Conservation (phyloP, 768 basidiomycete species). For the Leccinum uliginosum region DNA sequence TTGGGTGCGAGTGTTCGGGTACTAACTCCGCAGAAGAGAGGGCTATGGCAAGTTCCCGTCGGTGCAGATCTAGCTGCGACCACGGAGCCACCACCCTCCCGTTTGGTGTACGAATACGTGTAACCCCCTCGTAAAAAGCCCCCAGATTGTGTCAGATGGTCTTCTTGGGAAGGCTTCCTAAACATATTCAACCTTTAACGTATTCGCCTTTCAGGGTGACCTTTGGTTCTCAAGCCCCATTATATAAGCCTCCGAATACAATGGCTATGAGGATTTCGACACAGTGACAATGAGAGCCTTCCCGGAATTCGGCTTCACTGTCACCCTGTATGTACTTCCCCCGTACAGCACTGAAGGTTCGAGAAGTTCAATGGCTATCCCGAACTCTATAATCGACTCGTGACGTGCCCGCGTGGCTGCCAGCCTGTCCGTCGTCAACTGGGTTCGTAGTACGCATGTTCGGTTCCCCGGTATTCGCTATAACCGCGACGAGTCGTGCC, state of each 20-base stretch:
- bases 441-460: not conserved
- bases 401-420: not conserved
- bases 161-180: constrained; percentile 12
- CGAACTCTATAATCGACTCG: not conserved
- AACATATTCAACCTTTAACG: constrained; percentile 20
- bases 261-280: constrained; percentile 16
- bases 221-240: constrained; percentile 19
- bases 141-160: constrained; percentile 17
- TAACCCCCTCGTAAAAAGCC: constrained; percentile 1
- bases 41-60: constrained; percentile 25
- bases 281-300: constrained; percentile 1
- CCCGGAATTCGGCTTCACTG: constrained; percentile 9
- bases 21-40: constrained; percentile 30
- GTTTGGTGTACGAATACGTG: constrained; percentile 7
- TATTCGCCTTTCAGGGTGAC: constrained; percentile 10
- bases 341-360: constrained; percentile 1
- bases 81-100: constrained; percentile 17
- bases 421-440: not conserved
- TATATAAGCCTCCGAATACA: constrained; percentile 31
- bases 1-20: constrained; percentile 26
- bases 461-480: constrained; percentile 18
- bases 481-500: constrained; percentile 10
- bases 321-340: constrained; percentile 12
- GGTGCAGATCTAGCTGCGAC: constrained; percentile 28
- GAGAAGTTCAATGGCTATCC: constrained; percentile 1